Percentiles rank a stretch among this genome's conserved stretches.
These are phyloP conservation scores for Pseudocercospora eumusae DNA, from an alignment of 2,329 filamentous ascomycete genomes.

Conservation along the genomic window DNA sequence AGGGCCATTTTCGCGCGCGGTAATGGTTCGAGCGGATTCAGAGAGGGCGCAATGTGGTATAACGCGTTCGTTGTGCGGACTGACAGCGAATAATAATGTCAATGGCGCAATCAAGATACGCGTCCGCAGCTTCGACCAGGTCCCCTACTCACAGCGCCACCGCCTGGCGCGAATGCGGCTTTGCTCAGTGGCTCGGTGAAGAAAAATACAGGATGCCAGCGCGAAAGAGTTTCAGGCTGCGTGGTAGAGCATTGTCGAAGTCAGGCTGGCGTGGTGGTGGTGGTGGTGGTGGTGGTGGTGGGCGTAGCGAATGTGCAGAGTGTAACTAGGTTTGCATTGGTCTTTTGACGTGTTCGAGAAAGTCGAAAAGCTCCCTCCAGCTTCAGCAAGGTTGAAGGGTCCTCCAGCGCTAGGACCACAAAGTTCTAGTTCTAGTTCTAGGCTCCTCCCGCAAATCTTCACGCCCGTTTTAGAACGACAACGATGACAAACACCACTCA, in stretches of 20 bases:
- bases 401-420: neutral
- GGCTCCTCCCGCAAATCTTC: slow-evolving; percentile 6
- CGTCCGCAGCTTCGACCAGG: neutral
- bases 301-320: neutral
- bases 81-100: slow-evolving; percentile 3
- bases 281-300: neutral
- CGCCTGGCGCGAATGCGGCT: neutral
- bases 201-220: neutral
- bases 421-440: no score
- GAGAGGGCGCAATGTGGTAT: neutral
- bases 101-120: neutral
- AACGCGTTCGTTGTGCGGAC: neutral
- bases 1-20: slow-evolving; percentile 16
- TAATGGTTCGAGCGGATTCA: neutral
- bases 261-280: neutral
- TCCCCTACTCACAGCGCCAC: neutral
- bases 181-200: neutral
- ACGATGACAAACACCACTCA: no score
- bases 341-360: neutral
- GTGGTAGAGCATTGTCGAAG: neutral
- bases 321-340: neutral
- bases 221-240: neutral
- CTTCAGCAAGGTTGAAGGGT: no score
- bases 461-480: neutral
- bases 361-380: neutral